Evolutionary conservation across 1,284 basidiomycete genomes (phyloP), one percentile per base, ranked within the genome.

Genomic region (Somion occarium): DNA sequence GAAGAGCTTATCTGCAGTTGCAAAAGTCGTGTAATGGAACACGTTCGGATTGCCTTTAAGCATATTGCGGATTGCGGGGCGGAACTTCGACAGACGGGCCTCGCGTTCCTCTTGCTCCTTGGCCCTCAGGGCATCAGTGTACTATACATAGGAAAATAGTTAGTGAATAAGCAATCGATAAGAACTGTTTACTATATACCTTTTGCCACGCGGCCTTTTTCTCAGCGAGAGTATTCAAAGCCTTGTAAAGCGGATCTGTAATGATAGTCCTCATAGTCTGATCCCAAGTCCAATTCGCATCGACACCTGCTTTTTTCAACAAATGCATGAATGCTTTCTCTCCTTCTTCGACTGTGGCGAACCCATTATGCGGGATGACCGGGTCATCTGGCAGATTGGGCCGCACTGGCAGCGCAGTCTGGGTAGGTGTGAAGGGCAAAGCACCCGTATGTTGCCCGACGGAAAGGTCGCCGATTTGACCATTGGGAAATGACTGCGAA

Each of bases 241-340:
- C 89, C 73, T 95, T 97, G 74, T 98, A 99, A 58, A 98, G 72
- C 37, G 97, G 95, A 73, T 99, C 96, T 59, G 94, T 98, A 70
- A 99, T 95, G 68, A 97, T 93, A 60, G 90, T 88, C 62, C 96
- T 83, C 90, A 99, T 97, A 44, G 95, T 94, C 71, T 92, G 85
- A 68, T 99, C 97, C 97, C 97, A 99, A 19, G 93, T 95, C 91
- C 92, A 98, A 58, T 80, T 85, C 44, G 89, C 83, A 70, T 93
- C 91, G 45, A 99, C 87, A 20, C 91, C 89, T 47, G 91, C 90
- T 65, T 91, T 89, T 61, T 85, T 82, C 56, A 99, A 73, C 48
- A 99, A 75, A 69, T 90, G 88, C 58, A 86, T 84, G 69, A 99
- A 99, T 2, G 95, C 96, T 59, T 89, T 88, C 69, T 98, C 93